phyloP scores from a whole-genome alignment of 257 asterid species.

The Fraxinus quadrangulata region DNA sequence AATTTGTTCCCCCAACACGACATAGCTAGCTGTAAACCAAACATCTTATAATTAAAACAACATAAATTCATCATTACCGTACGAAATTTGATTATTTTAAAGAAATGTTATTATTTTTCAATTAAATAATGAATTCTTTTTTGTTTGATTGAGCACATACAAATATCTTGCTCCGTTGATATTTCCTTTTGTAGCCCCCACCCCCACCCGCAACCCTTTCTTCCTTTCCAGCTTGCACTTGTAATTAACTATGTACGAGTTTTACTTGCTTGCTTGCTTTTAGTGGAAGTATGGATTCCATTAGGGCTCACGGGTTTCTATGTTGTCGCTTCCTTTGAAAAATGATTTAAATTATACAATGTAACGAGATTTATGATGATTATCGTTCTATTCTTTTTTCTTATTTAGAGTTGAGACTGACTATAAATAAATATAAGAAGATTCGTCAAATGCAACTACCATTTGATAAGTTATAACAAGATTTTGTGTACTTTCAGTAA shows the following conservation, averaged over 20 bases:
- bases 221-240: too few species aligned
- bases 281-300: conserved; percentile 19
- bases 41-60: not conserved
- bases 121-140: too few species aligned
- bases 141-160: too few species aligned
- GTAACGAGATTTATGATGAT: not conserved
- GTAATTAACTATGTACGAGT: too few species aligned
- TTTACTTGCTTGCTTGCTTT: not conserved
- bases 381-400: not conserved
- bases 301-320: conserved; percentile 1
- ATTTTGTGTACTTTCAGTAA: too few species aligned
- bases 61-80: not conserved
- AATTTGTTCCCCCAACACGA: not conserved
- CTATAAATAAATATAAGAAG: not conserved
- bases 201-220: too few species aligned
- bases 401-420: not conserved
- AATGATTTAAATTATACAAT: not conserved
- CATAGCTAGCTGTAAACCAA: not conserved
- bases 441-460: not conserved
- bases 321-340: not conserved
- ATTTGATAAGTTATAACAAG: too few species aligned
- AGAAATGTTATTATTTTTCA: not conserved
- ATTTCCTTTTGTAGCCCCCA: too few species aligned
- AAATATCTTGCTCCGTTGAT: too few species aligned
- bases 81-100: not conserved